Evolutionary conservation across 1,284 basidiomycete species (phyloP).

Genomic region (Irpex lacteus): DNA sequence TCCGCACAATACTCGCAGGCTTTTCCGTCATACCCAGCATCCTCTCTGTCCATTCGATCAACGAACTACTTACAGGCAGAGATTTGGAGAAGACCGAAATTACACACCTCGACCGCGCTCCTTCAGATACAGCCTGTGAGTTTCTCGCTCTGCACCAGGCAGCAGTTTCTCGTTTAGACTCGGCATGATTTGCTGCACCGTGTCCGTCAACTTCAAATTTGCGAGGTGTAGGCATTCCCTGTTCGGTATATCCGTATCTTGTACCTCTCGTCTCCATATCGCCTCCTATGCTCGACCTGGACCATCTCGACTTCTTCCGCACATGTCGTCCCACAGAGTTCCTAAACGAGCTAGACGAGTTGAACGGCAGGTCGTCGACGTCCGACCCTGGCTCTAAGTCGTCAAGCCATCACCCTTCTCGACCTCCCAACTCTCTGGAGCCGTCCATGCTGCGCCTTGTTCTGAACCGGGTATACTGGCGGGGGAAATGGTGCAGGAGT

Average conservation of each 20-base stretch:
- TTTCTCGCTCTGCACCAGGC: constrained; percentile 47
- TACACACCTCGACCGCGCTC: constrained; percentile 79
- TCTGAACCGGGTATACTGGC: constrained; percentile 3
- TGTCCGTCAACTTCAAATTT: constrained; percentile 62
- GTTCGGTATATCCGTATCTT: constrained; percentile 77
- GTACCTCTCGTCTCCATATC: constrained; percentile 23
- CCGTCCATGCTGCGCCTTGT: constrained; percentile 43
- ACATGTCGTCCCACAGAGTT: not conserved
- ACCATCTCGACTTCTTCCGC: constrained; percentile 13
- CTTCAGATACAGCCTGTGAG: constrained; percentile 78
- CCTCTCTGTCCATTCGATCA: constrained; percentile 56
- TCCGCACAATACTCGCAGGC: constrained; percentile 83
- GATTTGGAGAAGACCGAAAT: not conserved
- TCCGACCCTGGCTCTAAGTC: constrained; percentile 45
- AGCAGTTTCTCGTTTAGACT: constrained; percentile 61
- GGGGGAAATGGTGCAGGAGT: not conserved
- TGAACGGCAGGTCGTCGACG: constrained; percentile 26
- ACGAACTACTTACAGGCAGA: not conserved
- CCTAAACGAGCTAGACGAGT: constrained; percentile 6
- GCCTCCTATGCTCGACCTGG: constrained; percentile 18
- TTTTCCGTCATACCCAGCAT: constrained; percentile 79
- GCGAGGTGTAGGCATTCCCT: constrained; percentile 76
- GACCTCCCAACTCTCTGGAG: constrained; percentile 62
- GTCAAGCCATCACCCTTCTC: constrained; percentile 39
- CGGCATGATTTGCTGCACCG: constrained; percentile 68